phyloP scores from a whole-genome alignment of 2,329 filamentous ascomycete genomes.

The Graphilbum fragrans region DNA sequence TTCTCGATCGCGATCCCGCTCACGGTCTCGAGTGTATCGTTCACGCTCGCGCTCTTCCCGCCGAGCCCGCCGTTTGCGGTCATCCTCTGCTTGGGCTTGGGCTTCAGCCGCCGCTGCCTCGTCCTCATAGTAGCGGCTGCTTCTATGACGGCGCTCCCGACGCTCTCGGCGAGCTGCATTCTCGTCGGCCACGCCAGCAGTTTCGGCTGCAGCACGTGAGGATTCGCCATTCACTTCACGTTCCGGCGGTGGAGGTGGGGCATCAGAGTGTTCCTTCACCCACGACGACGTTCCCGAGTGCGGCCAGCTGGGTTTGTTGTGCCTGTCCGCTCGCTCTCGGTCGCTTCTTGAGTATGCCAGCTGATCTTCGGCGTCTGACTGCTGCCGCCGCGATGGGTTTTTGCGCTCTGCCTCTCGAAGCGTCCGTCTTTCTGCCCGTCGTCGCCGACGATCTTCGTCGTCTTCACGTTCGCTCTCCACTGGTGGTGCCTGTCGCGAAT shows the following conservation, averaged over 20 bases:
- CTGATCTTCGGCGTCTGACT: constrained; percentile 28
- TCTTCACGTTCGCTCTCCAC: constrained; percentile 27
- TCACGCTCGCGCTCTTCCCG: constrained; percentile 17
- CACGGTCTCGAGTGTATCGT: constrained; percentile 7
- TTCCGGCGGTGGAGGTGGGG: constrained; percentile 43
- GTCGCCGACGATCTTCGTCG: constrained; percentile 39
- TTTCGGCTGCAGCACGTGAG: constrained; percentile 3
- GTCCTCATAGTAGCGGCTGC: constrained; percentile 26
- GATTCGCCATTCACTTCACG: neutral
- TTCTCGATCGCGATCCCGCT: constrained; percentile 18
- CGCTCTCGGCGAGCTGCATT: constrained; percentile 35
- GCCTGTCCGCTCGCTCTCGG: constrained; percentile 19
- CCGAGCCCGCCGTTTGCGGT: constrained; percentile 15
- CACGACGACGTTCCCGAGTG: constrained; percentile 53
- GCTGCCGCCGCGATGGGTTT: constrained; percentile 28
- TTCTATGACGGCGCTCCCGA: constrained; percentile 34
- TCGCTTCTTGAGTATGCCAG: constrained; percentile 31
- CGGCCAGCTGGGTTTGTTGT: constrained; percentile 36
- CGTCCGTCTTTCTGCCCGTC: constrained; percentile 39
- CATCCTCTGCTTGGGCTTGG: constrained; percentile 18
- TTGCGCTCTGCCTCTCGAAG: constrained; percentile 28
- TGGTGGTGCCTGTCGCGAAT: constrained; percentile 24
- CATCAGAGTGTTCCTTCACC: constrained; percentile 54
- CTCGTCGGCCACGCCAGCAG: constrained; percentile 21
- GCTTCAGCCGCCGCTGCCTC: constrained; percentile 19